phyloP scores from a whole-genome alignment of 2,329 filamentous ascomycete species.

The Aspergillus quadricinctus region DNA sequence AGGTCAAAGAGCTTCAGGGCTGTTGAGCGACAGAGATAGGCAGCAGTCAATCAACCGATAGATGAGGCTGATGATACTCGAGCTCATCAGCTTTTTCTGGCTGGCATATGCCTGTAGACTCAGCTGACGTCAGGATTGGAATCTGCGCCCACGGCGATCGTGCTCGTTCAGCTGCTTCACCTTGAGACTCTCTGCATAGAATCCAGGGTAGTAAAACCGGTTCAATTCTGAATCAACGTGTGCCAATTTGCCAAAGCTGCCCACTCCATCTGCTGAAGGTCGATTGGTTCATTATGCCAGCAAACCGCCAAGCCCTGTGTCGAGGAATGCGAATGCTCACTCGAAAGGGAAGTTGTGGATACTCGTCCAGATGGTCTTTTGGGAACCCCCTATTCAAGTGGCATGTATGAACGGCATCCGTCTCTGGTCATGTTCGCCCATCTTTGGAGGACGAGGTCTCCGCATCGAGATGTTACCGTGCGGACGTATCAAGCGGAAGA shows the following conservation, averaged over 20 bases:
- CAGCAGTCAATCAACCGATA: not conserved
- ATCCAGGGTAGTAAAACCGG: not conserved
- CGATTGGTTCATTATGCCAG: not conserved
- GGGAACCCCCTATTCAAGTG: not conserved
- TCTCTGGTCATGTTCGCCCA: not conserved
- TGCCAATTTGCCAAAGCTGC: not conserved
- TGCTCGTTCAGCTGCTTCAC: too few relatives aligned
- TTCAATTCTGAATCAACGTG: not conserved
- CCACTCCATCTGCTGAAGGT: not conserved
- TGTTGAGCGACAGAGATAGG: not conserved
- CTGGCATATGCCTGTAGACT: not conserved
- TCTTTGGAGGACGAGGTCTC: not conserved
- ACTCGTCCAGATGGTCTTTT: not conserved
- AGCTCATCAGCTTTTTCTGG: not conserved
- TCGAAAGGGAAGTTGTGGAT: not conserved
- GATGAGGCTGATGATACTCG: not conserved
- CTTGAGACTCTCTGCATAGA: not conserved
- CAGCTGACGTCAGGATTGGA: not conserved
- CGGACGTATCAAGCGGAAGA: too few relatives aligned
- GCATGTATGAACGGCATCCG: not conserved
- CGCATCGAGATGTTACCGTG: not conserved
- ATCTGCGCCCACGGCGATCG: not conserved
- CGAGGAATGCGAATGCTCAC: not conserved
- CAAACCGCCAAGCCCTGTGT: not conserved
- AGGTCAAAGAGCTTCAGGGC: not conserved